Evolutionary conservation across 2,329 filamentous ascomycete genomes (phyloP), one percentile per base, ranked within the genome.

Genomic region (Xylaria sp.): DNA sequence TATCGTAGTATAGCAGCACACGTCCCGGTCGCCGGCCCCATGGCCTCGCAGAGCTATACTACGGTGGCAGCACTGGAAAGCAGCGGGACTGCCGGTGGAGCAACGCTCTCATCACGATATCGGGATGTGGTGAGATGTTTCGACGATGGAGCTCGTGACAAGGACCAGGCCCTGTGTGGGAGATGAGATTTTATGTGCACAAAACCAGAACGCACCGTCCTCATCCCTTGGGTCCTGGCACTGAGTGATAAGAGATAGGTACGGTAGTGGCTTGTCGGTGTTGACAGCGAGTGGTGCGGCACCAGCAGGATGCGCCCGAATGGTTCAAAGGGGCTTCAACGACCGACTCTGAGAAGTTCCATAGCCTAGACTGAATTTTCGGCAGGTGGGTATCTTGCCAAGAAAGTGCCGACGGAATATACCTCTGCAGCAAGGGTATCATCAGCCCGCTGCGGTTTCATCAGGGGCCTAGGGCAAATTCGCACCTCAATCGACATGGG

Each of bases 391-490:
- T 49, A 55, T 37, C 40, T 33, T 44, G 54, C 63, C 57, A 61
- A 61, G 54, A 61, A 29, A 62, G 54, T 64, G 54, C 61, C 58
- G 58, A 54, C 64, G 65, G 67, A 68, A 67, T 62, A 67, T 60
- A 65, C 63, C 62, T 68, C 59, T 70, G 67, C 65, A 65, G 66
- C 70, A 70, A 69, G 70, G 70, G 70, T 71, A 65, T 61, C 66
- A 66, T 64, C 66, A 71, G 68, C 70, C 71, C 69, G 66, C 67
- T 54, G 53, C 52, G 67, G 71, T 73, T 73, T 73, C 71, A 73
- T 73, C 67, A 71, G 63, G 68, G 68, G 68, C 54, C 58, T 54
- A 62, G 58, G 56, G 62, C 56, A 65, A 59, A 66, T 63, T 68
- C 38, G 43, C 55, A 64, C 46, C 54, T 51, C 27, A 64, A 66